Evolutionary conservation across 331 rosid species (phyloP), one percentile per base, ranked within the genome.

Genomic region (Dryas integrifolia): DNA sequence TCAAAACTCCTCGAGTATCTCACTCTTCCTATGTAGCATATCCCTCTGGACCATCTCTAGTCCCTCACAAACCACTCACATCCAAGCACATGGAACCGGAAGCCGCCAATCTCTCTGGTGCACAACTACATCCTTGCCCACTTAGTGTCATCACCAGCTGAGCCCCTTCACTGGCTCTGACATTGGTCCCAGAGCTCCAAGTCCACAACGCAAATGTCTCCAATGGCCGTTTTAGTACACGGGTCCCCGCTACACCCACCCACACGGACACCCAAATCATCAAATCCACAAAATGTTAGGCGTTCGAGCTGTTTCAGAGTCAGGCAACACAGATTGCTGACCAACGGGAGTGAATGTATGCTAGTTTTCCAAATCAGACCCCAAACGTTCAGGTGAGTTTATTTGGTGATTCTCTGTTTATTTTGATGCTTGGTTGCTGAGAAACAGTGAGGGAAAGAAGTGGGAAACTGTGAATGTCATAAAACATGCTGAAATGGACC

Each of bases 51-150:
- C 10, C 11, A 16, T 59, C 15, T 35, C n/a, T 9, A 6, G 52
- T 21, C 12, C 24, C 52, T 14, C 60, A 39, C 55, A 9, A 51
- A 7, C 79, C 76, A 65, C 68, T 70, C 84, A 35, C 35, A 56
- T 69, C 61, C 81, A 69, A 49, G 62, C 82, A 84, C 73, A 78
- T 73, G 87, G 86, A 76, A 67, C 81, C 52, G 21, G 18, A 30
- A 62, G 18, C 82, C 61, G 58, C 73, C 79, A 73, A 18, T 55
- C 52, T 59, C 70, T 73, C 63, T 67, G 74, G 30, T 39, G 4
- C 13, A 9, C 38, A 51, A 10, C 52, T 13, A 9, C 63, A 51
- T 26, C 70, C 50, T 39, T 61, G 13, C 53, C 14, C 43, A 21
- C 21, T n/a, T 46, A 43, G 53, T 65, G 3, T 56, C 65, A 39